Conservation (phyloP, 2,329 filamentous ascomycete species). For the Onygenales sp. region DNA sequence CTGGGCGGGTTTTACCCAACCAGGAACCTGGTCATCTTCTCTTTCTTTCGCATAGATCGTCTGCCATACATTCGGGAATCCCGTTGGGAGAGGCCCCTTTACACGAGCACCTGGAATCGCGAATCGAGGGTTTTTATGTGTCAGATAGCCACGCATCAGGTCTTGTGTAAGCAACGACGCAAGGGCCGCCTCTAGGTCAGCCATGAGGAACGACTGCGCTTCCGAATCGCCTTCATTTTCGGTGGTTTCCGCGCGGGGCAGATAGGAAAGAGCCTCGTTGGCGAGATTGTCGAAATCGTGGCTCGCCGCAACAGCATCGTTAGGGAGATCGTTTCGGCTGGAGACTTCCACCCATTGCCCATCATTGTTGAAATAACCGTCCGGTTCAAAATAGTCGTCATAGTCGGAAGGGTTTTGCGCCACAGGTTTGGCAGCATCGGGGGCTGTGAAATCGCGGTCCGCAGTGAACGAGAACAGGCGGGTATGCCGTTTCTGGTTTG, state of each 20-base stretch:
- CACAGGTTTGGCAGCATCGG: conserved; percentile 10
- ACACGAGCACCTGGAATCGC: conserved; percentile 63
- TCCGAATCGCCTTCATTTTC: conserved; percentile 9
- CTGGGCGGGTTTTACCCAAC: conserved; percentile 55
- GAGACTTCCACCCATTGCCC: conserved; percentile 15
- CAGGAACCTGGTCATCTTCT: conserved; percentile 57
- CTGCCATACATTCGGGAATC: conserved; percentile 64
- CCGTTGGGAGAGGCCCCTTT: conserved; percentile 32
- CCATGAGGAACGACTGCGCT: conserved; percentile 37
- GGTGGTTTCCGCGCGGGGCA: conserved; percentile 2
- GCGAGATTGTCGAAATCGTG: not conserved
- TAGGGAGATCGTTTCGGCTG: conserved; percentile 4
- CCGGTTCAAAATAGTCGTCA: conserved; percentile 27
- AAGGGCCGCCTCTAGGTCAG: conserved; percentile 67
- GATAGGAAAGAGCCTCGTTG: not conserved
- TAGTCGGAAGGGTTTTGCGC: conserved; percentile 18
- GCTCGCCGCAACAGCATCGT: not conserved
- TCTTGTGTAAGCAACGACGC: conserved; percentile 71
- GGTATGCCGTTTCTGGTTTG: not conserved
- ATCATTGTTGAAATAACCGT: conserved; percentile 23
- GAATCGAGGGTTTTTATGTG: conserved; percentile 65
- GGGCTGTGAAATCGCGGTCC: conserved; percentile 25
- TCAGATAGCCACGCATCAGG: conserved; percentile 73
- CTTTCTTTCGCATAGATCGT: conserved; percentile 54
- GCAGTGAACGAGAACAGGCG: conserved; percentile 17